Conservation (phyloP, 331 rosid genomes). For the Acacia concinna region DNA sequence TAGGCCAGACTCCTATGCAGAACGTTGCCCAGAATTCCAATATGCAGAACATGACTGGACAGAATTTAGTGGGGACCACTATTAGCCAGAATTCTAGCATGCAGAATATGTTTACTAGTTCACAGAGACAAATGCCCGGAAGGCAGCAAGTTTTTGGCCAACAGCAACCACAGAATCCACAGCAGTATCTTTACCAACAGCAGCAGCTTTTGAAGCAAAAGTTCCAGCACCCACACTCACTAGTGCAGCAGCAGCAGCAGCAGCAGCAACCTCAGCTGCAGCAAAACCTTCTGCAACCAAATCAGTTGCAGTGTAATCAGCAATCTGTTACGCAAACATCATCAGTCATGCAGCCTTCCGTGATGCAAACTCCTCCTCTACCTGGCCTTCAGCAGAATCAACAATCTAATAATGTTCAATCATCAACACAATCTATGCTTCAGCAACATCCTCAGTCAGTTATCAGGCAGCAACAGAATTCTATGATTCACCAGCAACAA, state of each 20-base stretch:
- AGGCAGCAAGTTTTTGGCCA: constrained; percentile 78
- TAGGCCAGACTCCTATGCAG: constrained; percentile 61
- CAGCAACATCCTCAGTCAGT: constrained; percentile 80
- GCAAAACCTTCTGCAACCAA: constrained; percentile 74
- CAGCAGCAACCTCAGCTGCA: constrained; percentile 66
- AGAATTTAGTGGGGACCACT: constrained; percentile 64
- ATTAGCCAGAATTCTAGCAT: constrained; percentile 71
- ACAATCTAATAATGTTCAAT: constrained; percentile 69
- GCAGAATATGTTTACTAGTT: constrained; percentile 58
- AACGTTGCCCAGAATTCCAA: constrained; percentile 70
- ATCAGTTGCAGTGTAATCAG: constrained; percentile 85
- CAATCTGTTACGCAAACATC: constrained; percentile 77
- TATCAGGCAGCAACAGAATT: constrained; percentile 72
- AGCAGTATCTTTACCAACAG: constrained; percentile 59
- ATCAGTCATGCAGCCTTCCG: constrained; percentile 65
- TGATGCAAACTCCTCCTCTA: constrained; percentile 68
- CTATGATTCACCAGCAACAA: constrained; percentile 74
- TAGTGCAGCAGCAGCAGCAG: constrained; percentile 59
- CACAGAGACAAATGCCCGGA: constrained; percentile 84
- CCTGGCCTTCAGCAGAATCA: constrained; percentile 78
- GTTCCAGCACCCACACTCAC: constrained; percentile 33
- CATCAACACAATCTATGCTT: constrained; percentile 71
- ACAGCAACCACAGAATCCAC: constrained; percentile 71
- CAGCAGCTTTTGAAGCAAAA: constrained; percentile 74
- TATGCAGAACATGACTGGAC: constrained; percentile 69